Evolutionary conservation across 2,329 filamentous ascomycete species (phyloP).

Genomic region (Zasmidium angulare): DNA sequence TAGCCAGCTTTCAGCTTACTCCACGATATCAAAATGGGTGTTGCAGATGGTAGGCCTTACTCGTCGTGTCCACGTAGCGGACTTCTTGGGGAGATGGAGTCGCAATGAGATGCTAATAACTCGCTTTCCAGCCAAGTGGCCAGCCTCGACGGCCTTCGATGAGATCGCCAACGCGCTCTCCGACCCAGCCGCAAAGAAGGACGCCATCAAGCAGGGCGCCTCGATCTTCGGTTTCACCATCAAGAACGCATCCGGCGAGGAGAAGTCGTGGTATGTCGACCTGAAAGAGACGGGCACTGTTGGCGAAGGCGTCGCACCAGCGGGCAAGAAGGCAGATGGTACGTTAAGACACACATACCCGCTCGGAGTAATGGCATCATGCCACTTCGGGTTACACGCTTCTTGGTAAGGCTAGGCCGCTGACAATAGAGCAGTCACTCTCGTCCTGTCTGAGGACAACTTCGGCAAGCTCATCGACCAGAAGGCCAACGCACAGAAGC

Average conservation of each 20-base stretch:
- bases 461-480: constrained; percentile 80
- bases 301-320: constrained; percentile 67
- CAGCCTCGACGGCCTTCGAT: constrained; percentile 89
- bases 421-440: constrained; percentile 63
- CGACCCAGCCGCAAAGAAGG: constrained; percentile 71
- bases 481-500: constrained; percentile 88
- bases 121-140: constrained; percentile 60
- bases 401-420: background rate
- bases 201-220: constrained; percentile 84
- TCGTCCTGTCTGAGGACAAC: constrained; percentile 79
- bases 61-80: background rate
- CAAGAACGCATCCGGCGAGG: constrained; percentile 80
- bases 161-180: constrained; percentile 73
- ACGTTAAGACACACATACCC: constrained; percentile 34
- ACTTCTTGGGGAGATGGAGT: background rate
- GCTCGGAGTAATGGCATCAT: background rate
- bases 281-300: constrained; percentile 87
- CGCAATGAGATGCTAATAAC: background rate
- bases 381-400: background rate
- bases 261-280: constrained; percentile 90
- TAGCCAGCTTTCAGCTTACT: background rate
- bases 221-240: constrained; percentile 88
- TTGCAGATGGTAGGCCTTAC: background rate
- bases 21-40: background rate
- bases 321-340: constrained; percentile 80